A percentile compares a stretch with the other conserved stretches of the same genome.
Conservation (phyloP, 345 rosid species). For the Raphanus raphanistrum region DNA sequence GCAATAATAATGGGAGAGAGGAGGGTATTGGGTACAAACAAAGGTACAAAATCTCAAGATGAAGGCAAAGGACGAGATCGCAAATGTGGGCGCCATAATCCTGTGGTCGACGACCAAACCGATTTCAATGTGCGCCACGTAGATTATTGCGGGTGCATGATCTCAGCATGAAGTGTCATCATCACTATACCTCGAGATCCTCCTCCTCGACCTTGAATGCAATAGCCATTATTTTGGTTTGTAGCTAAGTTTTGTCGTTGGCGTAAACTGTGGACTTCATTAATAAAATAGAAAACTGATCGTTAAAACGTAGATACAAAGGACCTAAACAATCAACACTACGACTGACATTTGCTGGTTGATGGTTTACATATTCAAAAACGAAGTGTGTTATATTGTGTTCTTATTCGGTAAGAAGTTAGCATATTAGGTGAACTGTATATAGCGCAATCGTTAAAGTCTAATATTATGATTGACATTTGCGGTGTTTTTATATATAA, state of each 20-base stretch:
- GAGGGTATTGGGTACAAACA: constrained; percentile 18
- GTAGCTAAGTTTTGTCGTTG: constrained; percentile 22
- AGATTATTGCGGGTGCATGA: constrained; percentile 37
- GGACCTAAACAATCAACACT: background rate
- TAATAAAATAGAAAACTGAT: background rate
- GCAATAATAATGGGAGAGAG: background rate
- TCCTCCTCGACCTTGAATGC: background rate
- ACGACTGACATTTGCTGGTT: constrained; percentile 4
- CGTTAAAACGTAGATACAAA: constrained; percentile 3
- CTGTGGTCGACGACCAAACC: constrained; percentile 39
- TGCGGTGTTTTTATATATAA: background rate
- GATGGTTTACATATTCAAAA: background rate
- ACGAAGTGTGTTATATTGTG: background rate
- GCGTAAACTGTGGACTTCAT: constrained; percentile 29
- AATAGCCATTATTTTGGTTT: constrained; percentile 12
- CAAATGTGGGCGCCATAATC: constrained; percentile 20
- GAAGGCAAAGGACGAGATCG: constrained; percentile 34
- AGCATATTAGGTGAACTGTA: background rate
- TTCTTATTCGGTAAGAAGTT: background rate
- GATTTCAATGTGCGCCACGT: constrained; percentile 39
- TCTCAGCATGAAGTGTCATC: constrained; percentile 48
- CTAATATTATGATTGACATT: background rate
- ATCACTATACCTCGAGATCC: constrained; percentile 29
- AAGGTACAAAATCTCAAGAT: constrained; percentile 31
- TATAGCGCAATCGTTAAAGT: background rate